Conservation (phyloP, 139 green algal species). For the Micractinium sp. region DNA sequence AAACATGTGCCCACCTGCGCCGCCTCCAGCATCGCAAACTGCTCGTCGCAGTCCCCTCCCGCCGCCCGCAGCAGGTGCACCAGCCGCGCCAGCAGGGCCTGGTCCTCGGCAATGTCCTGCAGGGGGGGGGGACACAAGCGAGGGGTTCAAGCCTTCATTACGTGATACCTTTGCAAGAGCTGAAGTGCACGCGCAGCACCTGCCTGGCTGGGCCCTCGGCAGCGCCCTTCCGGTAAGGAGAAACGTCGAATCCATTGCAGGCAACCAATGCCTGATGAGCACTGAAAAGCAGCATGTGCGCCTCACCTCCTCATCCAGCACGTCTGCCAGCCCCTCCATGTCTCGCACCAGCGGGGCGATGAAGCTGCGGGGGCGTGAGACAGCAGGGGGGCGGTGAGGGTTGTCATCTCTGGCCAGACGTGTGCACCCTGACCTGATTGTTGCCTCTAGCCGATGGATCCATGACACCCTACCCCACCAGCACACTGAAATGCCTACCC, state of each 20-base stretch:
- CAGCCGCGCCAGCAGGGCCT: constrained; percentile 88
- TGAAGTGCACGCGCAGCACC: too few relatives aligned
- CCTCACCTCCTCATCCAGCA: constrained; percentile 61
- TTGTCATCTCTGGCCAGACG: not conserved
- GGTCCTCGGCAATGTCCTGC: constrained; percentile 90
- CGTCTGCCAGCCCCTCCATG: constrained; percentile 49
- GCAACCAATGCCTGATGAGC: too few relatives aligned
- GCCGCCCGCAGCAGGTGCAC: constrained; percentile 78
- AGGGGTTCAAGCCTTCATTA: too few relatives aligned
- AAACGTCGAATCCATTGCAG: too few relatives aligned
- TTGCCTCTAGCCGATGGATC: too few relatives aligned
- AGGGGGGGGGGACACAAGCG: too few relatives aligned
- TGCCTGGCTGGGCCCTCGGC: too few relatives aligned
- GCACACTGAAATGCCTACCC: too few relatives aligned
- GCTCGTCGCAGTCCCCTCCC: constrained; percentile 56
- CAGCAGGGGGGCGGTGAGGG: not conserved
- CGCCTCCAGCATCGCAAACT: constrained; percentile 76
- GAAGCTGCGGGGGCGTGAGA: constrained; percentile 52
- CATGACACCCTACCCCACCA: too few relatives aligned
- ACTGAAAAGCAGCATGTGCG: not conserved
- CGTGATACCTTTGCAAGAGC: too few relatives aligned
- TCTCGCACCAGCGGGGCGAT: constrained; percentile 74
- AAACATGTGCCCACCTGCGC: constrained; percentile 56
- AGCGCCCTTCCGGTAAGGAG: too few relatives aligned
- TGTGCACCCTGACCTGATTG: too few relatives aligned